phyloP scores from a whole-genome alignment of 345 rosid genomes.

The Limnanthes douglasii region DNA sequence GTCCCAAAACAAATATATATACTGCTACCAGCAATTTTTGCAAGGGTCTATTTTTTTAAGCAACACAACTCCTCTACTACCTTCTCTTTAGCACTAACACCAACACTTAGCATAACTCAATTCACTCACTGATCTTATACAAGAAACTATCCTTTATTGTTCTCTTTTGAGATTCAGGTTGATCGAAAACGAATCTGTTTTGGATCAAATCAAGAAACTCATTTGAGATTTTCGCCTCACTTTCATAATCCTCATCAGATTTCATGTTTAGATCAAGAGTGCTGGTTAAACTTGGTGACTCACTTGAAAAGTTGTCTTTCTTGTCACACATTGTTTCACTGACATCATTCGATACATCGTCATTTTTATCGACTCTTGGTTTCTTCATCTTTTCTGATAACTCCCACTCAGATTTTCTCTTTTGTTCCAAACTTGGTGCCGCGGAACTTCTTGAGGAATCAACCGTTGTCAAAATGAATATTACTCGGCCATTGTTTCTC shows the following conservation, averaged over 20 bases:
- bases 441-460: slow-evolving; percentile 11
- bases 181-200: slow-evolving; percentile 31
- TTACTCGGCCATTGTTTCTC: slow-evolving; percentile 15
- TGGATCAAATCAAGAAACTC: slow-evolving; percentile 38
- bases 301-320: slow-evolving; percentile 36
- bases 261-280: slow-evolving; percentile 60
- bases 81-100: slow-evolving; percentile 36
- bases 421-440: slow-evolving; percentile 14
- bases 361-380: slow-evolving; percentile 25
- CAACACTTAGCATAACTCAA: slow-evolving; percentile 20
- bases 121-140: slow-evolving; percentile 20
- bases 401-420: slow-evolving; percentile 46
- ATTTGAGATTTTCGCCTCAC: slow-evolving; percentile 12
- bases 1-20: slow-evolving; percentile 21
- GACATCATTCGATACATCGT: slow-evolving; percentile 9
- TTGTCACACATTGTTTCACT: slow-evolving; percentile 17
- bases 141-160: slow-evolving; percentile 21
- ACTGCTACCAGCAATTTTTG: slow-evolving; percentile 26
- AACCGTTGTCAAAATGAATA: slow-evolving; percentile 43
- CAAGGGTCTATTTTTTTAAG: slow-evolving; percentile 22
- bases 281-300: slow-evolving; percentile 37
- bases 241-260: slow-evolving; percentile 23
- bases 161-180: slow-evolving; percentile 13
- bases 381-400: slow-evolving; percentile 21
- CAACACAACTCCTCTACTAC: slow-evolving; percentile 31